Conservation (phyloP, 176 grass and related monocot genomes). For the Oryza officinalis region DNA sequence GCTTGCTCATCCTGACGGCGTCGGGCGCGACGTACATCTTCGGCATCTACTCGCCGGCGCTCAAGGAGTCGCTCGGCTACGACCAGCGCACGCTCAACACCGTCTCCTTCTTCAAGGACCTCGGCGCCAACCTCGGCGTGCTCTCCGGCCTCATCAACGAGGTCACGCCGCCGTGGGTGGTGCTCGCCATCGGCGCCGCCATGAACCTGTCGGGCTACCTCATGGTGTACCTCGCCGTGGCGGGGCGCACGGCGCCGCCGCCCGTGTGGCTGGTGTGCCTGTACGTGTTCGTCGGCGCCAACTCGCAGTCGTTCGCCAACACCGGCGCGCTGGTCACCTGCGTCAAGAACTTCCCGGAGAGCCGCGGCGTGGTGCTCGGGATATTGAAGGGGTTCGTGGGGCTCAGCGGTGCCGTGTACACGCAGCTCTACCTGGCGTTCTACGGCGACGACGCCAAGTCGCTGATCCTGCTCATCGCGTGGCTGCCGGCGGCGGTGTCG, state of each 20-base stretch:
- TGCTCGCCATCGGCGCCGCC: constrained; percentile 62
- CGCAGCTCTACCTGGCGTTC: constrained; percentile 68
- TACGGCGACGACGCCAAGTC: constrained; percentile 64
- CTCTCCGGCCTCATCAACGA: constrained; percentile 72
- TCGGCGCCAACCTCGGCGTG: constrained; percentile 74
- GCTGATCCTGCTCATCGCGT: constrained; percentile 67
- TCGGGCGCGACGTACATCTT: constrained; percentile 93
- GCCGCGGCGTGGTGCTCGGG: constrained; percentile 70
- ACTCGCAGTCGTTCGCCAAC: constrained; percentile 46
- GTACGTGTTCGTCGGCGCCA: constrained; percentile 63
- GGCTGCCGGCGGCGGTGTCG: constrained; percentile 71
- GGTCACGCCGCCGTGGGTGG: constrained; percentile 69
- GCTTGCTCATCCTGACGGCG: constrained; percentile 69
- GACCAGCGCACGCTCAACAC: constrained; percentile 88
- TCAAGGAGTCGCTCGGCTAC: constrained; percentile 72
- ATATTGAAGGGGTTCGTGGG: constrained; percentile 82
- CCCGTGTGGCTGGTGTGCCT: constrained; percentile 59
- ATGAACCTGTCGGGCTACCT: constrained; percentile 80
- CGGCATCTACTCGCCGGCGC: constrained; percentile 53
- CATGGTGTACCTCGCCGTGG: constrained; percentile 76
- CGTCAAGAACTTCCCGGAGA: constrained; percentile 52
- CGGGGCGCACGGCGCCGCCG: constrained; percentile 21
- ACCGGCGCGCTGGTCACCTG: constrained; percentile 49
- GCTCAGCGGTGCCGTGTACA: constrained; percentile 72
- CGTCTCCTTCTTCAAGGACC: constrained; percentile 82